Evolutionary conservation across 345 rosid genomes (phyloP), one percentile per base, ranked within the genome.

Genomic region (Arabis hirsuta): DNA sequence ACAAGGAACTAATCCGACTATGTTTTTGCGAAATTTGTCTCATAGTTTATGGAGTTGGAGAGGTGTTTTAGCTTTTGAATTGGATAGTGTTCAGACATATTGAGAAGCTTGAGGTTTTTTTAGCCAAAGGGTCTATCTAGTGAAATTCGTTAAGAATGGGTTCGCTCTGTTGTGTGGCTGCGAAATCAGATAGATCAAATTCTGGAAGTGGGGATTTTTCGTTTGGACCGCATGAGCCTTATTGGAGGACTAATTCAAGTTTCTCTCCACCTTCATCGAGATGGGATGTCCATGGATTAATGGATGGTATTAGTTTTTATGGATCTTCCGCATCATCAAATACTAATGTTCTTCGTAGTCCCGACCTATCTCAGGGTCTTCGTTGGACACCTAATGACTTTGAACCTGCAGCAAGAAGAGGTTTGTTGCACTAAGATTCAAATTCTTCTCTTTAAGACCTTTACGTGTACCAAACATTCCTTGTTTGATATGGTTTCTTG

Each of bases 111-210:
- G 14, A 50, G 44, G 50, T 1, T 0, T 22, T 27, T 24, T 45
- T 14, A 48, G 43, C 53, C 24, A 50, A 38, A 22, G 52, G 24
- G 24, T 72, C 6, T 53, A 20, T 71, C 34, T 32, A 45, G 62
- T 52, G 62, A 26, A 24, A 5, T 6, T 41, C 60, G 42, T 39
- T n/a, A 78, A 86, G 82, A 82, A 74, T 90, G 98, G 98, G 98
- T 85, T 89, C 91, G 2, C 89, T 93, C 62, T 93, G 97, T 86
- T 90, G 98, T 71, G 94, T 89, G 83, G 98, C 97, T 89, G 67
- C 88, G 42, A 75, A 96, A 89, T 92, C 97, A 85, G 92, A 86
- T 84, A 85, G 83, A 80, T 80, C 81, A 11, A 89, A 86, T 65
- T 84, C 91, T 56, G 82, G 82, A 43, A 67, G 84, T 45, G 44